A percentile compares a stretch with the other conserved stretches of the same genome.
Evolutionary conservation across 169 alveolate genomes (phyloP).

Genomic region (Fabrea salina): DNA sequence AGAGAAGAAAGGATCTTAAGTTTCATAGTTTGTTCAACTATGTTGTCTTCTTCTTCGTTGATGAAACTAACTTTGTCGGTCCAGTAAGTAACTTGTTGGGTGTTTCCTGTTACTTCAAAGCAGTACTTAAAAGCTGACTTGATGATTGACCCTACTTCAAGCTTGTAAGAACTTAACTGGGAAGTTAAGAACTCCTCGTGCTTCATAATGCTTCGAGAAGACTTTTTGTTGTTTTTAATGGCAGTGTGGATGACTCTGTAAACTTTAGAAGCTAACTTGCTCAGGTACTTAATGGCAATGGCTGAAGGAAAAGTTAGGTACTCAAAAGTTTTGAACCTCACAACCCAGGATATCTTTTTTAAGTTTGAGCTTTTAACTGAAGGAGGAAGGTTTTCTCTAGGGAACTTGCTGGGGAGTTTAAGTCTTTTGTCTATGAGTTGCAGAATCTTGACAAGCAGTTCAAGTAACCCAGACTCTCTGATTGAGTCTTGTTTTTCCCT

Average conservation of each 20-base stretch:
- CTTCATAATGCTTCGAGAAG: not conserved
- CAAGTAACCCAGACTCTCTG: constrained; percentile 22
- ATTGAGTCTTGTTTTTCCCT: constrained; percentile 4
- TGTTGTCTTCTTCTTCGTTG: constrained; percentile 7
- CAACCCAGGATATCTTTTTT: not conserved
- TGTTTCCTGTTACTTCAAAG: not conserved
- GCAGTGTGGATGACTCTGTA: not conserved
- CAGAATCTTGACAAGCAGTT: not conserved
- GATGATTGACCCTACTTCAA: not conserved
- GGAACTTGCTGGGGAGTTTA: constrained; percentile 10
- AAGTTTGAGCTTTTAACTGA: not conserved
- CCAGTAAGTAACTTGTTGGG: not conserved
- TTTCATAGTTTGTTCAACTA: not conserved
- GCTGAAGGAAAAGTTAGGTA: not conserved
- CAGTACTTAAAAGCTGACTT: constrained; percentile 1
- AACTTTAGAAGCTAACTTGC: not conserved
- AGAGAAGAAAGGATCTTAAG: constrained; percentile 21
- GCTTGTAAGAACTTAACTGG: not conserved
- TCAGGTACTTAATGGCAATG: not conserved
- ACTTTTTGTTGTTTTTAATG: not conserved
- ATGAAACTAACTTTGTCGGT: not conserved
- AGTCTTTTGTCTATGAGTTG: not conserved
- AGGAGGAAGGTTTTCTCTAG: not conserved
- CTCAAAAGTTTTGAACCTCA: not conserved
- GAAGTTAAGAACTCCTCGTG: constrained; percentile 10